Percentiles rank a stretch among this genome's conserved stretches.
These are phyloP conservation scores for Borovskyia barvae DNA, from an alignment of 208 protist species.

Conservation along the genomic window DNA sequence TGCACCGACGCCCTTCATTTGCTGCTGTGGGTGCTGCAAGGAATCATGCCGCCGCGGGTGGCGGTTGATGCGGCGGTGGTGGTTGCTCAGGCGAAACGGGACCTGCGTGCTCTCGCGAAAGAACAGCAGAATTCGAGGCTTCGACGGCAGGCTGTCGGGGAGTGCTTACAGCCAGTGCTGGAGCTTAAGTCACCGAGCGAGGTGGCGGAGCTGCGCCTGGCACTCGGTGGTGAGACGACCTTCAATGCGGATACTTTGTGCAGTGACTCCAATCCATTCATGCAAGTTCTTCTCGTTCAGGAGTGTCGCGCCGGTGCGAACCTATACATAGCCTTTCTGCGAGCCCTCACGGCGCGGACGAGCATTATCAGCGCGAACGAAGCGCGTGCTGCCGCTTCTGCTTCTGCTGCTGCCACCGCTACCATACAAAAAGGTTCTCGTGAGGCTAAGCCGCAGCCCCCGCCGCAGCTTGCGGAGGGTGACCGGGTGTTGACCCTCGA, in stretches of 20 bases:
- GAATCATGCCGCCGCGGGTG: slow-evolving; percentile 60
- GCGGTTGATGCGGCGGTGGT: slow-evolving; percentile 68
- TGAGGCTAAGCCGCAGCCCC: neutral
- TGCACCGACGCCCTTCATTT: slow-evolving; percentile 48
- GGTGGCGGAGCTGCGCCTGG: slow-evolving; percentile 42
- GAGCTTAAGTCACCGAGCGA: slow-evolving; percentile 59
- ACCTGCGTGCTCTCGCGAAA: slow-evolving; percentile 52
- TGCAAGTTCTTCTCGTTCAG: slow-evolving; percentile 70
- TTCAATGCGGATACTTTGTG: slow-evolving; percentile 53
- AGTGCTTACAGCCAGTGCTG: slow-evolving; percentile 63
- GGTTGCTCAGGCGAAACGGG: slow-evolving; percentile 54
- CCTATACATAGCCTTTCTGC: slow-evolving; percentile 57
- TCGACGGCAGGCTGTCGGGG: slow-evolving; percentile 54
- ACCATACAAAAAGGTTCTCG: neutral
- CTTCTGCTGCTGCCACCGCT: neutral
- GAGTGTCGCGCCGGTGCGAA: slow-evolving; percentile 50
- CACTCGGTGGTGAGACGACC: slow-evolving; percentile 56
- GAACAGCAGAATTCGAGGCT: slow-evolving; percentile 65
- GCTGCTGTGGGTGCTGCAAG: slow-evolving; percentile 39
- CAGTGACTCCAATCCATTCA: slow-evolving; percentile 49
- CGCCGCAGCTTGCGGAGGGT: neutral
- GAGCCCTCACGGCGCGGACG: slow-evolving; percentile 38
- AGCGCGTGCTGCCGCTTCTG: neutral
- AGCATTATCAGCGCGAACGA: neutral
- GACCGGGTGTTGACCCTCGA: slow-evolving; percentile 39